Base-by-base conservation (phyloP, 768 basidiomycete genomes). In the Tubosaeta sp. region DNA sequence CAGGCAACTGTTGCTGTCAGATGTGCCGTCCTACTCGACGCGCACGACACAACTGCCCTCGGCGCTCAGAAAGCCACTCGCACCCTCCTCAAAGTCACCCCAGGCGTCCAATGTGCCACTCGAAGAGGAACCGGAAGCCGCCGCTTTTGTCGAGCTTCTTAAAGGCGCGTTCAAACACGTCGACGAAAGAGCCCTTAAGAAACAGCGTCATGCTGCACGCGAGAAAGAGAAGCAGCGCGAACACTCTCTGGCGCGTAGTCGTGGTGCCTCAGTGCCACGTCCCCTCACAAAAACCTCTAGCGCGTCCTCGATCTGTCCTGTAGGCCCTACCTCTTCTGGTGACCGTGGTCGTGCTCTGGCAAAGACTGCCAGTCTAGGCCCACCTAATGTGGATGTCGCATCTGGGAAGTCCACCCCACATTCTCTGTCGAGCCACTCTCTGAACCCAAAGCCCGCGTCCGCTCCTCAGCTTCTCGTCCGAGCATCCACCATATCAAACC, bases 151-250 rank as follows among this genome's bases (percentile, higher is more conserved):
- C 12, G 53, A 61, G 6, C 61, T 68, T 16, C 64, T 68, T 39
- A 55, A 55, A 27, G 54, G 64, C n/a, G 54, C 57, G 8, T 59
- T 58, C 31, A 59, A 38, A 25, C 49, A 60, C n/a, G 17, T 66
- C 16, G 66, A 68, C 26, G 53, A 54, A 32, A 66, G 70, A 42
- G 53, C 67, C 11, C 46, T 46, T 39, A 64, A 58, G 52, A 68
- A 68, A 51, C 61, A 70, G 43, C 54, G 49, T 13, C 19, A 46
- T 17, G 55, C 29, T n/a, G 57, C 41, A 8, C 53, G 59, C 6
- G 46, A 32, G 37, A 55, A 47, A 39, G 59, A 55, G 26, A 59
- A 50, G 32, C 48, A 53, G 6, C 46, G 49, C 39, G 56, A 48
- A 12, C 46, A 33, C 4, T 53, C 55, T 25, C 29, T 35, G 5